Evolutionary conservation across 73 alveolate genomes (phyloP), one percentile per base, ranked within the genome.

Genomic region (Paramecium bursaria): DNA sequence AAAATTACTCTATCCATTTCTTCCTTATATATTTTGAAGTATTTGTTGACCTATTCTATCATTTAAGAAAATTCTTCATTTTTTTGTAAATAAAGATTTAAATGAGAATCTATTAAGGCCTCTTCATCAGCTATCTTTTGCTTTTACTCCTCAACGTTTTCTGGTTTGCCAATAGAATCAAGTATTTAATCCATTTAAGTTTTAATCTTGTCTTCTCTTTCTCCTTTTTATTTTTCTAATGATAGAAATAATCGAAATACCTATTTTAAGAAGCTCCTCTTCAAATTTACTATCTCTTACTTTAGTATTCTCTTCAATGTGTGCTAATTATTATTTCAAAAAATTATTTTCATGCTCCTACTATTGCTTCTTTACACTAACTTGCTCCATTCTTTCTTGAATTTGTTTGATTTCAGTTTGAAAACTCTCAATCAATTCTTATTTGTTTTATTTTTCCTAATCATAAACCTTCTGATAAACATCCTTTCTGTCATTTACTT

Each of bases 211-310:
- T 42, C 22, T 67, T 67, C 82, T 27, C 55, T 67, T 27, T 67
- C 82, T 42, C 44, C 44, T 67, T 57, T 31, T 67, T 31, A 31
- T 33, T 19, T 25, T 3, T 67, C 82, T 67, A 11, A 25, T 29
- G 15, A 0, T 0, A 10, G 17, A 67, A 0, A n/a, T 19, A 2
- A 1, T 0, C 11, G 6, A 21, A 14, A 9, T 67, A 67, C 82
- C 82, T 14, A 67, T 9, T 67, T 67, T 67, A 35, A 5, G 17
- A 9, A 67, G 44, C 44, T 67, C 82, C 6, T 67, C 82, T 21
- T 67, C 82, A 67, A 67, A 67, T 6, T 39, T 19, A 39, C 44
- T 67, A 67, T 67, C 82, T 67, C 82, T 67, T 22, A 39, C 44
- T 9, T 67, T 57, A 17, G 44, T 57, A 67, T 67, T 53, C 22